These are phyloP conservation scores for Sorghum bicolor DNA, from an alignment of 176 grass and related monocot genomes.

Conservation along the genomic window Sorghum_bicolor_NCBIv3 NC_012870.2:5285001-5285500, in stretches of 20 bases:
- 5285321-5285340: neutral
- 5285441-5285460: slow-evolving; percentile 88
- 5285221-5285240: neutral
- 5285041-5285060: neutral
- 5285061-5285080: neutral
- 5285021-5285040: neutral
- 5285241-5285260: neutral
- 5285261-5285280: neutral
- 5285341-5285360: neutral
- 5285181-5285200: neutral
- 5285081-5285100: neutral
- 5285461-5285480: slow-evolving; percentile 73
- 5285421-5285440: slow-evolving; percentile 96
- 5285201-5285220: neutral
- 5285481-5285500: slow-evolving; percentile 69
- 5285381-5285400: slow-evolving; percentile 74
- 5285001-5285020: neutral
- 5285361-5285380: neutral
- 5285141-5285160: slow-evolving; percentile 52
- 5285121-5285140: neutral
- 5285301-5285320: neutral
- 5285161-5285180: neutral
- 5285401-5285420: slow-evolving; percentile 93
- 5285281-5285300: neutral
- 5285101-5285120: neutral